Evolutionary conservation across 768 basidiomycete genomes (phyloP), one percentile per base, ranked within the genome.

Genomic region (Russula lepida): DNA sequence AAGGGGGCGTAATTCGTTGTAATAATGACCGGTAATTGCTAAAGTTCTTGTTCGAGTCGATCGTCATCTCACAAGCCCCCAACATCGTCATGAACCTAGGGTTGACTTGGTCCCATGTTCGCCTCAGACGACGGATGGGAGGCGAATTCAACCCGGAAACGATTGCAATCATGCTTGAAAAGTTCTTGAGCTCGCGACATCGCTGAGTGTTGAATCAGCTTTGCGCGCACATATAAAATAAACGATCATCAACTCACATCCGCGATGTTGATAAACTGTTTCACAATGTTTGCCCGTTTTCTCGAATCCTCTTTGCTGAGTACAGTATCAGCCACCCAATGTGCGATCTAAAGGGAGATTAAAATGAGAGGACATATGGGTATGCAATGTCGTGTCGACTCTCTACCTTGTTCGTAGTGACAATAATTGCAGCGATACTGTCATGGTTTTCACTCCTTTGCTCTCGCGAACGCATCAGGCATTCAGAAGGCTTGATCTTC

Each of bases 91-190:
- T 82, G 64, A 82, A 80, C 64, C 88, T 85, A 58, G 84, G 81
- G 66, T 80, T 86, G 63, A 98, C 84, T 74, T 87, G 84, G 65
- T 97, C 93, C 87, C 92, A 95, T 4, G 95, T 95, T 53, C 95
- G 84, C 71, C 93, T 95, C 61, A 98, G 77, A 9, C 95, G 85
- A 47, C 89, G 85, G 63, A 98, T 94, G 13, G 93, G 92, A 21
- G 95, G 89, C 0, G 92, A 92, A 67, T 95, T 95, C 56, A 98
- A 78, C 7, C 94, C 95, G 15, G 95, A 95, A 39, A 94, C 86
- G 58, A 98, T 89, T 35, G 94, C 93, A 60, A 93, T 91, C 86
- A 98, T 92, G n/a, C 86, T 90, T 21, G 94, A 95, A 74, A 92
- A 98, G 74, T 98, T 98, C 72, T 95, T 90, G 66, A 98, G 75